Evolutionary conservation across 2,329 filamentous ascomycete species (phyloP).

Genomic region (Ceratocystis ficicola): DNA sequence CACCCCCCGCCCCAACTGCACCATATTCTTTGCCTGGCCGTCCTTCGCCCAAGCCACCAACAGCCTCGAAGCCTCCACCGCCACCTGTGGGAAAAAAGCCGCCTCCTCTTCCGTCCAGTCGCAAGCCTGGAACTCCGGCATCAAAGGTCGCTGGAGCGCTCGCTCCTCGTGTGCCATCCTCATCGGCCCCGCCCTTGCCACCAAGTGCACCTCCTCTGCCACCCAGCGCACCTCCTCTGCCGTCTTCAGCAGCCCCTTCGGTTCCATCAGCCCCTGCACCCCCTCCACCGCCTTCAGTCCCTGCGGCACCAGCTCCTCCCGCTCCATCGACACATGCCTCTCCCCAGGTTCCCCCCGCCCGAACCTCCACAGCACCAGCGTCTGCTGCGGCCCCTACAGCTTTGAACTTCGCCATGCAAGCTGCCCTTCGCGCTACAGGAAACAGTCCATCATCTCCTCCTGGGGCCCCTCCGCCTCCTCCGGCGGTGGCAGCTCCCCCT

Average conservation of each 20-base stretch:
- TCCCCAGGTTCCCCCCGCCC: slow-evolving; percentile 22
- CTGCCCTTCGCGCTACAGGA: slow-evolving; percentile 17
- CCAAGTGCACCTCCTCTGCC: slow-evolving; percentile 34
- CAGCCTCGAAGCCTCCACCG: slow-evolving; percentile 56
- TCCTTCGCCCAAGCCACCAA: slow-evolving; percentile 36
- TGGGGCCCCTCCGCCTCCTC: slow-evolving; percentile 31
- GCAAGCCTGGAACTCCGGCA: slow-evolving; percentile 42
- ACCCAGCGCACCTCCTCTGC: slow-evolving; percentile 30
- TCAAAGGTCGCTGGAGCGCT: slow-evolving; percentile 30
- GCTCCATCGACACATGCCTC: slow-evolving; percentile 26
- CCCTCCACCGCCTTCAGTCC: slow-evolving; percentile 31
- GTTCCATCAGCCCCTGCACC: slow-evolving; percentile 30
- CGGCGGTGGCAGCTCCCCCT: slow-evolving; percentile 32
- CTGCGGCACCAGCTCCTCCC: slow-evolving; percentile 25
- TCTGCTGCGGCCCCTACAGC: slow-evolving; percentile 8
- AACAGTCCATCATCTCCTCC: slow-evolving; percentile 29
- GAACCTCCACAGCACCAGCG: neutral
- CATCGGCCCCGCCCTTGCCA: slow-evolving; percentile 31
- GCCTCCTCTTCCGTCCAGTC: slow-evolving; percentile 41
- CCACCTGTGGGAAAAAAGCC: slow-evolving; percentile 68
- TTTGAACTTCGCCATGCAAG: slow-evolving; percentile 21
- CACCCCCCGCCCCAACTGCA: slow-evolving; percentile 51
- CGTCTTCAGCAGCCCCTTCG: slow-evolving; percentile 32
- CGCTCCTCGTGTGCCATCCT: slow-evolving; percentile 30
- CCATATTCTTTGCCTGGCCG: slow-evolving; percentile 42